Base-by-base conservation (phyloP, 1,284 basidiomycete genomes). In the Bjerkandera adusta region DNA sequence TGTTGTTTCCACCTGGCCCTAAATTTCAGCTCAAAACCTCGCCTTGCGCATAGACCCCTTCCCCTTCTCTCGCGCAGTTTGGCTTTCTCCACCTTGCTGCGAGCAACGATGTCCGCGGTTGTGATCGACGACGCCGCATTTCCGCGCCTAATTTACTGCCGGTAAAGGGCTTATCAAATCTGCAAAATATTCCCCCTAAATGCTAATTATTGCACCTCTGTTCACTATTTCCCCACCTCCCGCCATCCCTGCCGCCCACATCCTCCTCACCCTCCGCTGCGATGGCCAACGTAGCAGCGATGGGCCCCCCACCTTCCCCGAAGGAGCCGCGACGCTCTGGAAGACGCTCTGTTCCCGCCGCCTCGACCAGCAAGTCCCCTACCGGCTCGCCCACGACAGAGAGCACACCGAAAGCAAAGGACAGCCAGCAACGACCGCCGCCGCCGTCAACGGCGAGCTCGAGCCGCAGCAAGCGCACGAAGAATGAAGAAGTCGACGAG, bases 281-380 rank as follows among this genome's bases (percentile, higher is more conserved):
- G 46, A 57, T 62, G 61, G 60, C 63, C 49, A 63, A 62, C 56
- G 61, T 60, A 43, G 60, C 62, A 34, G 56, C 60, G 35, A 88
- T 88, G 85, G 83, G 83, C 47, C 84, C 85, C 20, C 83, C 83
- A n/a, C 73, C 81, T 43, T 85, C 84, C 50, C 85, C 83, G 21
- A 73, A 83, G 59, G 85, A 88, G 67, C 83, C 83, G 44, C 75
- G 86, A 56, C 83, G 86, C 54, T 88, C 86, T 54, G 82, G 82
- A 32, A 72, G 85, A 55, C 85, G 85, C 44, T 82, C 83, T 53
- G 76, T 72, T 13, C 81, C 79, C 48, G 82, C 83, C 41, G 69
- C 72, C 24, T 84, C 83, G 10, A 76, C 81, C 26, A 81, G 77
- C 62, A 85, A 86, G 66, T 88, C 87, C 30, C 84, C 85, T 57